These are phyloP conservation scores for Suhomyces prunicola DNA, from an alignment of 805 yeast genomes.

Conservation along the genomic window DNA sequence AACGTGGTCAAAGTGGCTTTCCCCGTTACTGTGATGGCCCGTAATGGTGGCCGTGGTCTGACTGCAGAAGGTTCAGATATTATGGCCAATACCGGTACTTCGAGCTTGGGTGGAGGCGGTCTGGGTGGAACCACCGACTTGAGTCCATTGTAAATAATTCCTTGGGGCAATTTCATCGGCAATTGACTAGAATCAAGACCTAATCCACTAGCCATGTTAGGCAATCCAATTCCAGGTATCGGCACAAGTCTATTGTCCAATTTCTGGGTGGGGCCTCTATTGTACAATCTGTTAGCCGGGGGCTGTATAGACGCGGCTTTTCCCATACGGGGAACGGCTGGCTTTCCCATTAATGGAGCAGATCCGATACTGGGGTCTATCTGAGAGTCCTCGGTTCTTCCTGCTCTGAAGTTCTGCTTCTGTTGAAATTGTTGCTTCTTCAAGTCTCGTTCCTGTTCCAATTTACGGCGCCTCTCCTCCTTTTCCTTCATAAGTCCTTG, in stretches of 20 bases:
- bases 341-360: constrained; percentile 32
- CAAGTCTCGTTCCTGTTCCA: constrained; percentile 19
- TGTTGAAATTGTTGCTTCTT: constrained; percentile 12
- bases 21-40: constrained; percentile 28
- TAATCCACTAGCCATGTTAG: constrained; percentile 8
- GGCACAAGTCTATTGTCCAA: constrained; percentile 22
- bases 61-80: constrained; percentile 21
- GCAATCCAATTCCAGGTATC: constrained; percentile 5
- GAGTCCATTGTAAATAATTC: constrained; percentile 8
- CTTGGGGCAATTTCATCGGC: constrained; percentile 15
- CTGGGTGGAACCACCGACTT: constrained; percentile 20
- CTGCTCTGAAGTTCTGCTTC: neutral
- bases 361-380: neutral
- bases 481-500: constrained; percentile 23
- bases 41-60: constrained; percentile 15
- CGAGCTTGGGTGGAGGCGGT: constrained; percentile 38
- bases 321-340: constrained; percentile 41
- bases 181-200: neutral
- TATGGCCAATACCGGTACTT: constrained; percentile 27
- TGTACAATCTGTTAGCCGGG: constrained; percentile 37
- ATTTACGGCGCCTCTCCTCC: constrained; percentile 16
- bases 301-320: constrained; percentile 46
- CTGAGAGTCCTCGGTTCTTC: neutral
- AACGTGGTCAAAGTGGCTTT: constrained; percentile 21
- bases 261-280: constrained; percentile 15